Base-by-base conservation (phyloP, 495 filamentous ascomycete species). In the Cryomyces antarcticus region DNA sequence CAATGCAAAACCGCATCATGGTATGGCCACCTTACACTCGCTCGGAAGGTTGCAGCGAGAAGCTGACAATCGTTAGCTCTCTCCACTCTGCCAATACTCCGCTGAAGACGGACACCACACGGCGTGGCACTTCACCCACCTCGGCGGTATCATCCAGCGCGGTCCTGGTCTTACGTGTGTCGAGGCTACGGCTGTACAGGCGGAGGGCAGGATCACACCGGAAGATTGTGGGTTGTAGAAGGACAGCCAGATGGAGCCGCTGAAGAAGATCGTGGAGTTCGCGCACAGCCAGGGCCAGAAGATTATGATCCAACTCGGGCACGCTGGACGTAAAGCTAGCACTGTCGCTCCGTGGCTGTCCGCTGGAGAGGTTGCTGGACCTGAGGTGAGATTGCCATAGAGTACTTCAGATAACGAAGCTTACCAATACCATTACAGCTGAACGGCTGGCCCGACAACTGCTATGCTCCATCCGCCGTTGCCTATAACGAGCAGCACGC, bases 301-400 rank as follows among this genome's bases (percentile, higher is more conserved):
- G 52, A 58, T 77, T 31, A 78, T 69, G 10, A 75, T 87, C 47
- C 81, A 87, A 58, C 66, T 87, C 7, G 74, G 62, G 4, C 81
- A 87, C 52, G 78, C 79, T 17, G 81, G 81, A 10, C 68, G 81
- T 37, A 87, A 87, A 57, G 78, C 71, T 2, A 75, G 71, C 49
- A 73, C 66, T 0, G 52, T 73, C 2, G 64, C 75, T 0, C 78
- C 78, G 0, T 84, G 76, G 77, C 38, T 82, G 4, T 58, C 59
- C 46, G 38, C 45, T 35, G 62, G 64, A 5, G 62, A 49, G 30
- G 52, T 64, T 0, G 78, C 78, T 63, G 62, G 11, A 28, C 38
- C n/a, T 0, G 60, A 70, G 41, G 68, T 64, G 27, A 62, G 55
- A 55, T 36, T 31, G 28, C 11, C n/a, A 11, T 17, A 11, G 29